Conservation (phyloP, 169 alveolate species). For the Plasmodium vinckei region DNA sequence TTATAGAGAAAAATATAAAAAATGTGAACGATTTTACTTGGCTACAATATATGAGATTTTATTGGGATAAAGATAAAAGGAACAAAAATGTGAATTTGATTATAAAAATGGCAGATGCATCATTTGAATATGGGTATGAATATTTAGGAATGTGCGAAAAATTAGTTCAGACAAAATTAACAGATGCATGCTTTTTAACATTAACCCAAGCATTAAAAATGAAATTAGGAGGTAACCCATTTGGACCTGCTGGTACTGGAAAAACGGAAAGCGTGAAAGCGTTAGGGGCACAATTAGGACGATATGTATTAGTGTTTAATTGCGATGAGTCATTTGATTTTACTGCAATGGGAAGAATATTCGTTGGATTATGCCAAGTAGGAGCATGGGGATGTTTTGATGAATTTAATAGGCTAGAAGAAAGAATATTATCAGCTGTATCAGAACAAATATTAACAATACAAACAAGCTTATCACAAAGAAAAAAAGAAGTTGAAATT, state of each 20-base stretch:
- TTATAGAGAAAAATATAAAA: slow-evolving; percentile 78
- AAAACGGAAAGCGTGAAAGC: slow-evolving; percentile 99
- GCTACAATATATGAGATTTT: slow-evolving; percentile 97
- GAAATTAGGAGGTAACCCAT: slow-evolving; percentile 98
- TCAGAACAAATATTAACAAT: slow-evolving; percentile 95
- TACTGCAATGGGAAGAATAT: slow-evolving; percentile 97
- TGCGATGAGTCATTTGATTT: slow-evolving; percentile 99
- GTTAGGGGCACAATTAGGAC: slow-evolving; percentile 96
- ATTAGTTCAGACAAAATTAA: slow-evolving; percentile 97
- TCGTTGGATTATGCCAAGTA: slow-evolving; percentile 95
- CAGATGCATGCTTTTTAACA: slow-evolving; percentile 98
- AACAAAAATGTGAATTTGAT: slow-evolving; percentile 73
- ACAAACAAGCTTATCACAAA: slow-evolving; percentile 93
- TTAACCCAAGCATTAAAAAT: slow-evolving; percentile 96
- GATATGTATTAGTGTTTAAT: slow-evolving; percentile 97
- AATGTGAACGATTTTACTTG: slow-evolving; percentile 91
- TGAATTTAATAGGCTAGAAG: slow-evolving; percentile 98
- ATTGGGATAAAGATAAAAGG: slow-evolving; percentile 89
- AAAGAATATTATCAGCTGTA: slow-evolving; percentile 96
- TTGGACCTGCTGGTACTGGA: slow-evolving; percentile 99
- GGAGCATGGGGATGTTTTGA: slow-evolving; percentile 99
- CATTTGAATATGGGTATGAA: slow-evolving; percentile 97
- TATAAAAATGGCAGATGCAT: slow-evolving; percentile 94
- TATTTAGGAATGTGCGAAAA: slow-evolving; percentile 97
- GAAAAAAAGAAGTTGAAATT: slow-evolving; percentile 88